Percentiles rank a stretch among this genome's conserved stretches.
Evolutionary conservation across 768 basidiomycete genomes (phyloP).

Genomic region (Jaapia argillacea): DNA sequence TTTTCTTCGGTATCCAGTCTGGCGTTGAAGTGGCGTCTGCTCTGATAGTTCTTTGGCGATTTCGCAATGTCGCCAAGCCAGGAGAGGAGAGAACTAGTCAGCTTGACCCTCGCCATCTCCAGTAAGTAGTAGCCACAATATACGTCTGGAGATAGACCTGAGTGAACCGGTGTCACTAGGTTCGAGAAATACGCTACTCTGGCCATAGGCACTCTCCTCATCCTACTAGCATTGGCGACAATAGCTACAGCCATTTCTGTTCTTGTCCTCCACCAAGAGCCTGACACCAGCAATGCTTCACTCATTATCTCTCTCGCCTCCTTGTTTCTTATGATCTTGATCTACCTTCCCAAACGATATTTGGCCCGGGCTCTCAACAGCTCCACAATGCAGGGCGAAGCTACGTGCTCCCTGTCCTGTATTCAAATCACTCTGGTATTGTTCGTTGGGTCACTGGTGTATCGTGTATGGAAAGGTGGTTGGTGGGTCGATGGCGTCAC

Average conservation of each 20-base stretch:
- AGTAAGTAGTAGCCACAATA: slow-evolving; percentile 7
- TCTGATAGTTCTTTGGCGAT: slow-evolving; percentile 34
- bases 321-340: slow-evolving; percentile 26
- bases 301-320: slow-evolving; percentile 33
- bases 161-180: slow-evolving; percentile 11
- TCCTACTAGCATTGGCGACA: slow-evolving; percentile 27
- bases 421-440: slow-evolving; percentile 32
- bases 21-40: slow-evolving; percentile 36
- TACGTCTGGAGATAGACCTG: slow-evolving; percentile 5
- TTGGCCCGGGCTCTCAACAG: slow-evolving; percentile 35
- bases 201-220: slow-evolving; percentile 26
- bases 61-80: slow-evolving; percentile 21
- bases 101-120: slow-evolving; percentile 10
- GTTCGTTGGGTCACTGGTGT: slow-evolving; percentile 30
- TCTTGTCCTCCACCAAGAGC: slow-evolving; percentile 25
- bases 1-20: slow-evolving; percentile 41
- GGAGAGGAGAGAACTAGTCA: slow-evolving; percentile 19
- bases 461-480: slow-evolving; percentile 29
- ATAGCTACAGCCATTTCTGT: slow-evolving; percentile 23
- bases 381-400: slow-evolving; percentile 32
- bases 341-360: slow-evolving; percentile 35
- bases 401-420: slow-evolving; percentile 33
- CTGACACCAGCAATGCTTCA: slow-evolving; percentile 24
- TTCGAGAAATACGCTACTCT: slow-evolving; percentile 26
- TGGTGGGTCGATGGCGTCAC: slow-evolving; percentile 42